A percentile compares a stretch with the other conserved stretches of the same genome.
phyloP scores from a whole-genome alignment of 2,329 filamentous ascomycete species.

The Colletotrichum euphorbiae region DNA sequence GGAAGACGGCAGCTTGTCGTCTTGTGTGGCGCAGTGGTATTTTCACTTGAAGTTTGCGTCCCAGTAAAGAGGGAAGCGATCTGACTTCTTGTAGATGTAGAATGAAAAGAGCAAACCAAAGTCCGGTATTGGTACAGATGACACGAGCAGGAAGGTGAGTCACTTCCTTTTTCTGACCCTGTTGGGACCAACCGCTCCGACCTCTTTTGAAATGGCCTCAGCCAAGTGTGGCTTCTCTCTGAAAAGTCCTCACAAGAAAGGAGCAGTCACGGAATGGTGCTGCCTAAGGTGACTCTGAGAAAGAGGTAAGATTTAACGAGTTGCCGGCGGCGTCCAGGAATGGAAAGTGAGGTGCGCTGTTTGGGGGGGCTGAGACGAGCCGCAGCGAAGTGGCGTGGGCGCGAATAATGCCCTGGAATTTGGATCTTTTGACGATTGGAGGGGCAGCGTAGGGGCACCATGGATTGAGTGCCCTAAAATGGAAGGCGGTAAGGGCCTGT shows the following conservation, averaged over 20 bases:
- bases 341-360: slow-evolving; percentile 9
- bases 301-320: not conserved
- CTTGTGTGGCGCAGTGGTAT: not conserved
- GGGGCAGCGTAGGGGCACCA: slow-evolving; percentile 4
- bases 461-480: not conserved
- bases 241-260: slow-evolving; percentile 13
- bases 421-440: slow-evolving; percentile 15
- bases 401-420: slow-evolving; percentile 4
- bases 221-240: slow-evolving; percentile 7
- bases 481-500: slow-evolving; percentile 27
- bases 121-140: not conserved
- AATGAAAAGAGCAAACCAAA: not conserved
- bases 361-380: slow-evolving; percentile 17
- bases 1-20: not conserved
- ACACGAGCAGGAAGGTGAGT: slow-evolving; percentile 27
- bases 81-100: slow-evolving; percentile 11
- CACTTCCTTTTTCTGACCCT: slow-evolving; percentile 16
- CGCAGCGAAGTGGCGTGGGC: slow-evolving; percentile 20
- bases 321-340: not conserved
- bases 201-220: slow-evolving; percentile 25
- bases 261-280: slow-evolving; percentile 18
- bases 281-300: slow-evolving; percentile 16
- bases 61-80: not conserved
- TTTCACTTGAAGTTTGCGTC: slow-evolving; percentile 20
- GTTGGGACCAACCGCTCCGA: not conserved